phyloP scores from a whole-genome alignment of 106 monocot species.

The Gastrodia elata region DNA sequence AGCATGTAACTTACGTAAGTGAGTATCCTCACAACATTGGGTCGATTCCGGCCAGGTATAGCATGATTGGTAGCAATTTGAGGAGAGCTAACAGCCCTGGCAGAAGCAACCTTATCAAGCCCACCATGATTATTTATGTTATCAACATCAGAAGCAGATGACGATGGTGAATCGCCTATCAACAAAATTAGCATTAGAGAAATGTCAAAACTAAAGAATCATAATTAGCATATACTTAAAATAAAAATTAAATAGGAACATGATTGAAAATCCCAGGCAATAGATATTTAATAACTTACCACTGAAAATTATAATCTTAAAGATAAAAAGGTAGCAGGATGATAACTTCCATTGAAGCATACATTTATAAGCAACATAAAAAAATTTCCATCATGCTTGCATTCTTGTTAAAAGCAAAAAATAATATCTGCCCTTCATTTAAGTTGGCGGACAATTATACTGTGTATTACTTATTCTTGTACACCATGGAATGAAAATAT shows the following conservation, averaged over 20 bases:
- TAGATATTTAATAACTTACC: background rate
- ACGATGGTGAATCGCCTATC: constrained; percentile 96
- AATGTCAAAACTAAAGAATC: background rate
- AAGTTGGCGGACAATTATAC: background rate
- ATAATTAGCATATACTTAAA: background rate
- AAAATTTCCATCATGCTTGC: background rate
- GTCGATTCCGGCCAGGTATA: constrained; percentile 20
- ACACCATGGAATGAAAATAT: background rate
- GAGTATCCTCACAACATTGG: constrained; percentile 15
- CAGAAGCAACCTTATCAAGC: constrained; percentile 42
- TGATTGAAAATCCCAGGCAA: background rate
- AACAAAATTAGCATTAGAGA: constrained; percentile 5
- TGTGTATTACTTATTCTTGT: background rate
- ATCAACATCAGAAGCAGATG: constrained; percentile 95
- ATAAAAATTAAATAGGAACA: background rate
- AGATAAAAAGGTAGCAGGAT: background rate
- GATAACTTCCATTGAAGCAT: background rate
- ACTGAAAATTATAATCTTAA: background rate
- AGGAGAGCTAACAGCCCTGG: constrained; percentile 55
- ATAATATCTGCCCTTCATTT: background rate
- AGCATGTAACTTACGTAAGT: constrained; percentile 20
- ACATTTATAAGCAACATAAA: background rate
- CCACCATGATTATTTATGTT: constrained; percentile 64
- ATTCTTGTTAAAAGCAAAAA: background rate
- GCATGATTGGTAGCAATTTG: constrained; percentile 35